Evolutionary conservation across 2,329 filamentous ascomycete genomes (phyloP).

Genomic region (Tolypocladium paradoxum): DNA sequence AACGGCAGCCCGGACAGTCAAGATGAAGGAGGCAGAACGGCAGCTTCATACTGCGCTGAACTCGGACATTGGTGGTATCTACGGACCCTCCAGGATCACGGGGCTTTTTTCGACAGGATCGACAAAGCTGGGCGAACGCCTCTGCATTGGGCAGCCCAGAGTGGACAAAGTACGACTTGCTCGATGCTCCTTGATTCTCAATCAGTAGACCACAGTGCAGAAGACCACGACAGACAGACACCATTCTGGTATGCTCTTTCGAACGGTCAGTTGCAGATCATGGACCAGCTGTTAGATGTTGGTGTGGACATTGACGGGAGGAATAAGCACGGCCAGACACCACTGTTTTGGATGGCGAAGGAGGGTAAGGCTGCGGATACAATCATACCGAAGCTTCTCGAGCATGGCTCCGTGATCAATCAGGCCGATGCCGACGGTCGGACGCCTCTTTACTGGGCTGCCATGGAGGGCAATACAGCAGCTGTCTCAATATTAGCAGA

Average conservation of each 20-base stretch:
- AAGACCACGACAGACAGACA: not conserved
- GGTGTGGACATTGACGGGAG: constrained; percentile 3
- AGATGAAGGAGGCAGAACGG: constrained; percentile 7
- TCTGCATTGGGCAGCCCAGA: constrained; percentile 1
- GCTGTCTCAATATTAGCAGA: not conserved
- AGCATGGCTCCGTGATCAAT: constrained; percentile 1
- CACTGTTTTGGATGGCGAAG: not conserved
- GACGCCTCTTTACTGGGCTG: not conserved
- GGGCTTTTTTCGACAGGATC: constrained; percentile 2
- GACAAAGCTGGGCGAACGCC: constrained; percentile 3
- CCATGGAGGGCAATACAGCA: not conserved
- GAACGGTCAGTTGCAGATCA: constrained; percentile 4
- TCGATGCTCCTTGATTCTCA: not conserved
- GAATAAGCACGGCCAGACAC: not conserved
- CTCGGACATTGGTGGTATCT: constrained; percentile 2
- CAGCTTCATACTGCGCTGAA: constrained; percentile 7
- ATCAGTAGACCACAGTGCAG: not conserved
- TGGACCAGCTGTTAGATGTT: constrained; percentile 2
- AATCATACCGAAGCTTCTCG: constrained; percentile 3
- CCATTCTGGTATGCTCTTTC: not conserved
- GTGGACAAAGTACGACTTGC: not conserved
- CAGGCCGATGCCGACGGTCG: not conserved
- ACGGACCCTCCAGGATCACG: not conserved
- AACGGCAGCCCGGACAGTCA: constrained; percentile 2
- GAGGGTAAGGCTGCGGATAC: constrained; percentile 6